phyloP scores from a whole-genome alignment of 495 filamentous ascomycete species.

The Aspergillus homomorphus region DNA sequence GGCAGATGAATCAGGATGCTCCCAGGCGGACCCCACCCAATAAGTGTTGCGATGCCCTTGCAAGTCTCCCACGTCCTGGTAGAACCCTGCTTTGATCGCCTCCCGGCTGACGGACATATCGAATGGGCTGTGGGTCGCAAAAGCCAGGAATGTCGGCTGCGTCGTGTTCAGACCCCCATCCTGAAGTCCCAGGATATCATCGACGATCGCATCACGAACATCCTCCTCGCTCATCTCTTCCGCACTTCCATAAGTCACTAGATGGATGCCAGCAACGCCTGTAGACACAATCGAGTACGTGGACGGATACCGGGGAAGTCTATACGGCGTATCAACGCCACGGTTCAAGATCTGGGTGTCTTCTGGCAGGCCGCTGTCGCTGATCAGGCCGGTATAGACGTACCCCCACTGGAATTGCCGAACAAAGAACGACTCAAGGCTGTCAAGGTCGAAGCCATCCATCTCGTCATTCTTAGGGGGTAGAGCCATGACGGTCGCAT shows the following conservation, averaged over 20 bases:
- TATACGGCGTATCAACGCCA: not conserved
- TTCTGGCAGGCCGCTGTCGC: not conserved
- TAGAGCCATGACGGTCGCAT: not conserved
- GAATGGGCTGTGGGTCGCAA: conserved; percentile 25
- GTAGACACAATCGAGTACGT: not conserved
- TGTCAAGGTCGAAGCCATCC: not conserved
- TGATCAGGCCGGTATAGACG: not conserved
- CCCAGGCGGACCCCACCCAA: conserved; percentile 24
- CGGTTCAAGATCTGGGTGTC: not conserved
- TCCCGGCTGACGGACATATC: conserved; percentile 17
- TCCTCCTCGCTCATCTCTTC: not conserved
- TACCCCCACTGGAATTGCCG: not conserved
- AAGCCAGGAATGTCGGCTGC: conserved; percentile 13
- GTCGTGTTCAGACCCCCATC: not conserved
- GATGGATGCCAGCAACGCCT: not conserved
- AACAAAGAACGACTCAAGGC: not conserved
- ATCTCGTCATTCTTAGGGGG: not conserved
- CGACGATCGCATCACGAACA: not conserved
- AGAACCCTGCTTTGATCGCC: conserved; percentile 28
- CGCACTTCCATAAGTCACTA: not conserved
- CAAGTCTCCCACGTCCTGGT: conserved; percentile 22
- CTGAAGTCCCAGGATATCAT: not conserved
- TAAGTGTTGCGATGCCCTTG: conserved; percentile 30
- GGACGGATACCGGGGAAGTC: not conserved
- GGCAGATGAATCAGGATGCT: not conserved